These are phyloP conservation scores for Trichoderma sp. DNA, from an alignment of 2,329 filamentous ascomycete genomes.

Conservation along the genomic window DNA sequence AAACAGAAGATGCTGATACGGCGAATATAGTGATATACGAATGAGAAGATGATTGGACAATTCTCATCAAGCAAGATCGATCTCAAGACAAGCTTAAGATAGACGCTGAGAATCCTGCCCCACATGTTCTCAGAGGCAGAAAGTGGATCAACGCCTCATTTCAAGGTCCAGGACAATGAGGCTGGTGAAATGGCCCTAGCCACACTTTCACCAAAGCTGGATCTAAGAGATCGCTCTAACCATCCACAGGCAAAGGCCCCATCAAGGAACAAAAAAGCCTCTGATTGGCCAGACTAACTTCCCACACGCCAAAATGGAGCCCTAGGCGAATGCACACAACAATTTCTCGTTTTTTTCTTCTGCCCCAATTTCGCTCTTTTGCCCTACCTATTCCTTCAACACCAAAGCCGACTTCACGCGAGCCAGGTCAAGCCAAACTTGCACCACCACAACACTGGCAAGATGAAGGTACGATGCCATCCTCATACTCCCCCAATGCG, in stretches of 20 bases:
- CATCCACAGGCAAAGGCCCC: background rate
- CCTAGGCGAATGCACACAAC: conserved; percentile 43
- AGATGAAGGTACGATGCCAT: conserved; percentile 47
- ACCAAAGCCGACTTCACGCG: conserved; percentile 37
- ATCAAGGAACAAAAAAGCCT: background rate
- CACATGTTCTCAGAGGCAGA: background rate
- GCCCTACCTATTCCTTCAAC: conserved; percentile 32
- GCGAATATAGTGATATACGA: background rate
- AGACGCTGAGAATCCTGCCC: background rate
- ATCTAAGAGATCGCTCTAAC: background rate
- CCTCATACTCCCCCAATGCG: background rate
- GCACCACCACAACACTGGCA: conserved; percentile 48
- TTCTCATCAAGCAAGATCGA: background rate
- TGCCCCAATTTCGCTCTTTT: conserved; percentile 38
- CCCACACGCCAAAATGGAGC: conserved; percentile 33
- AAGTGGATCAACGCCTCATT: background rate
- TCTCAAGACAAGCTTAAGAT: background rate
- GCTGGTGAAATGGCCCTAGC: background rate
- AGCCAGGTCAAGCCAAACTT: conserved; percentile 48
- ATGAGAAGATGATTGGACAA: background rate
- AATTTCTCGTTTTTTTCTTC: conserved; percentile 42
- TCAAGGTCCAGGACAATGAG: background rate
- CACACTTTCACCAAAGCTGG: conserved; percentile 27
- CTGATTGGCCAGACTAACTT: conserved; percentile 37
- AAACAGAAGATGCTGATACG: background rate